Evolutionary conservation across 2,329 filamentous ascomycete genomes (phyloP).

Genomic region (Talaromyces sp.): DNA sequence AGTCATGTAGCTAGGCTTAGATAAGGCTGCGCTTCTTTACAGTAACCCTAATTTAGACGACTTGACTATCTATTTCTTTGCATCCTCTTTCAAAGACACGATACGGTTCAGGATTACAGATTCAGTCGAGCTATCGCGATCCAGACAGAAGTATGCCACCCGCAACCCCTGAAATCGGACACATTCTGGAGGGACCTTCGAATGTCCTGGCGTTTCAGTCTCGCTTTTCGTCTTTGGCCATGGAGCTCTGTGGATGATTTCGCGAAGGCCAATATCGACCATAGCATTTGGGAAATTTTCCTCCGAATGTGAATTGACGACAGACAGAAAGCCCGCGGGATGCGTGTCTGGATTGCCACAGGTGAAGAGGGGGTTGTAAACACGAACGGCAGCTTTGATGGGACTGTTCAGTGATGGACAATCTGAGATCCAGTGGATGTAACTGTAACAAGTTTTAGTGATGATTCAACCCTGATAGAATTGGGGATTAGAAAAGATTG

Average conservation of each 20-base stretch:
- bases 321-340: conserved; percentile 73
- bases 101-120: conserved; percentile 86
- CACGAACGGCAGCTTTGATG: conserved; percentile 64
- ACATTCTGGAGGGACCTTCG: conserved; percentile 53
- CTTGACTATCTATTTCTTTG: background rate
- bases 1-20: no score
- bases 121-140: conserved; percentile 72
- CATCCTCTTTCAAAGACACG: conserved; percentile 73
- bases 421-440: conserved; percentile 83
- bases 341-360: conserved; percentile 73
- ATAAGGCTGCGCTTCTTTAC: no score
- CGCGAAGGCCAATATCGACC: conserved; percentile 76
- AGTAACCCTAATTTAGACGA: no score
- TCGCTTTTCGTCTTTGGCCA: conserved; percentile 74
- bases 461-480: conserved; percentile 11
- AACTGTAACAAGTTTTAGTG: conserved; percentile 36
- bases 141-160: conserved; percentile 79
- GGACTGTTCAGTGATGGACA: conserved; percentile 58
- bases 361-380: conserved; percentile 81
- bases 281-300: conserved; percentile 71
- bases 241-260: conserved; percentile 66
- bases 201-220: conserved; percentile 14
- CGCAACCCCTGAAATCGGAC: conserved; percentile 89
- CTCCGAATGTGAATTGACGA: conserved; percentile 81
- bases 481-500: background rate